Conservation (phyloP, 257 asterid genomes). For the Solanum microdontum region DNA sequence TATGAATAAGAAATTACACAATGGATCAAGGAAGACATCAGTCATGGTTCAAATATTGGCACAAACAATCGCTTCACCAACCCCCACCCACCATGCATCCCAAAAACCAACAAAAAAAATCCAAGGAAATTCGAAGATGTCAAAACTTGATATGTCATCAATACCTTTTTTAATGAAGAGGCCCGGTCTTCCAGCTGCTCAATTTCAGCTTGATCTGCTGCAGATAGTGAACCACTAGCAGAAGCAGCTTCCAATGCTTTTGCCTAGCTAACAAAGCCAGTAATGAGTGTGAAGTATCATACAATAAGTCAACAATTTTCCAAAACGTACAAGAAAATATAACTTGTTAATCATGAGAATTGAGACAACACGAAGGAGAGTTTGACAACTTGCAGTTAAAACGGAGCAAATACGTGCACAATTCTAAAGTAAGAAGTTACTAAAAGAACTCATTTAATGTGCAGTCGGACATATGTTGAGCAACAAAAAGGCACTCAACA, state of each 20-base stretch:
- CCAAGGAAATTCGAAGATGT: not conserved
- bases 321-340: not conserved
- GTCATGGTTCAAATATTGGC: not conserved
- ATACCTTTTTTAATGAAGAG: constrained; percentile 51
- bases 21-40: not conserved
- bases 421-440: not conserved
- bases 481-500: not conserved
- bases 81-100: not conserved
- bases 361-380: not conserved
- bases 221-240: constrained; percentile 28
- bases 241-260: constrained; percentile 41
- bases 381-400: not conserved
- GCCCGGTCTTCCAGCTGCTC: constrained; percentile 75
- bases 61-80: not conserved
- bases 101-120: not conserved
- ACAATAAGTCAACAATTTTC: not conserved
- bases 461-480: not conserved
- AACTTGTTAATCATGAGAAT: not conserved
- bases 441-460: not conserved
- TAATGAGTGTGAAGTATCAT: not conserved
- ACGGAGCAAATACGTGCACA: not conserved
- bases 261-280: constrained; percentile 24
- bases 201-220: constrained; percentile 50
- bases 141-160: not conserved
- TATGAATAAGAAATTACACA: not conserved